Percentiles rank a stretch among this genome's conserved stretches.
These are phyloP conservation scores for Tolypocladium paradoxum DNA, from an alignment of 2,329 filamentous ascomycete species.

Conservation along the genomic window DNA sequence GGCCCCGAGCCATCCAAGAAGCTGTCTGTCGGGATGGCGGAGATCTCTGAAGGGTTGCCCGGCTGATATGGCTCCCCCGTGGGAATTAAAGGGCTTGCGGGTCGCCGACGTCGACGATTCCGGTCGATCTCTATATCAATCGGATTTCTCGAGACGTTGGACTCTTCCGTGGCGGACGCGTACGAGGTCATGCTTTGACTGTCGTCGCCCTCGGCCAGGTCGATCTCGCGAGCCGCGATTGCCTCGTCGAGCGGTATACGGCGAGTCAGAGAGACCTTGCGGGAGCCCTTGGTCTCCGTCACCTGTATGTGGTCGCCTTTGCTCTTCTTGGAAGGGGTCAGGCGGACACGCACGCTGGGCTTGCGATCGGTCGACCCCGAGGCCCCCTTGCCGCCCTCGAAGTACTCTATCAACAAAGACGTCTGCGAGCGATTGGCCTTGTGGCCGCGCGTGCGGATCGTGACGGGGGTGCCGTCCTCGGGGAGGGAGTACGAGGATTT, in stretches of 20 bases:
- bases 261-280: slow-evolving; percentile 50
- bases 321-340: slow-evolving; percentile 66
- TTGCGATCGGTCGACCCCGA: slow-evolving; percentile 51
- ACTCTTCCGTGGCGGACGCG: slow-evolving; percentile 69
- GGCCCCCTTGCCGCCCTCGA: slow-evolving; percentile 64
- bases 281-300: slow-evolving; percentile 64
- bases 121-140: slow-evolving; percentile 83
- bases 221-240: slow-evolving; percentile 28
- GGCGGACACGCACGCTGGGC: slow-evolving; percentile 68
- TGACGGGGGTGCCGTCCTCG: slow-evolving; percentile 83
- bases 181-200: slow-evolving; percentile 60
- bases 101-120: slow-evolving; percentile 43
- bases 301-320: slow-evolving; percentile 74
- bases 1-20: slow-evolving; percentile 49
- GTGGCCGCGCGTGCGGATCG: slow-evolving; percentile 67
- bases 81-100: slow-evolving; percentile 58
- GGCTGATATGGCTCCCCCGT: slow-evolving; percentile 50
- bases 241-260: slow-evolving; percentile 42
- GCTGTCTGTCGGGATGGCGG: slow-evolving; percentile 55
- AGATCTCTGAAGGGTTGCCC: slow-evolving; percentile 72
- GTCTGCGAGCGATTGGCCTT: slow-evolving; percentile 63
- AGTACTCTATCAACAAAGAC: slow-evolving; percentile 88
- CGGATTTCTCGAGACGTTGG: slow-evolving; percentile 63
- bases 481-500: slow-evolving; percentile 71
- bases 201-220: slow-evolving; percentile 44